Percentiles rank a stretch among this genome's conserved stretches.
These are phyloP conservation scores for Dorcoceras hygrometricum DNA, from an alignment of 257 asterid genomes.

Conservation along the genomic window DNA sequence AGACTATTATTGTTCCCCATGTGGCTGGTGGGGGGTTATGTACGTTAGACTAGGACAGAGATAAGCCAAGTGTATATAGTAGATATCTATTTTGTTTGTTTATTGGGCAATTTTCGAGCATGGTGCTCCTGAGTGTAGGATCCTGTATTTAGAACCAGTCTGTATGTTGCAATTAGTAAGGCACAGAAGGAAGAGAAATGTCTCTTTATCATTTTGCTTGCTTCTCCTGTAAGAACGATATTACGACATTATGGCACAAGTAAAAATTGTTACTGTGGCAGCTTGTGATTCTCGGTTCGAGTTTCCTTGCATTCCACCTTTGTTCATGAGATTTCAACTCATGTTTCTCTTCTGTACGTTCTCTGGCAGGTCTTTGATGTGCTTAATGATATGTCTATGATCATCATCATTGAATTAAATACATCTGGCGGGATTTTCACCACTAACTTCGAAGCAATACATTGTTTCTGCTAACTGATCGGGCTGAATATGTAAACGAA, in stretches of 20 bases:
- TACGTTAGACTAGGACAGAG: conserved; percentile 1
- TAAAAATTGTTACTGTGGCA: neutral
- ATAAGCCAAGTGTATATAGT: neutral
- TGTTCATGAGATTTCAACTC: neutral
- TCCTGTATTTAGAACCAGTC: neutral
- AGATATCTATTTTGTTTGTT: neutral
- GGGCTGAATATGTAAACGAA: too few relatives aligned
- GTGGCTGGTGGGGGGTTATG: neutral
- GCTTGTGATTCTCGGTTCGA: neutral
- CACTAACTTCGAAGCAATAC: neutral
- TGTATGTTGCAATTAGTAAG: neutral
- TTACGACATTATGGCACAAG: neutral
- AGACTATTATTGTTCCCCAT: neutral
- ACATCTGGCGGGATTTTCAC: neutral
- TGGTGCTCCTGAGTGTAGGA: neutral
- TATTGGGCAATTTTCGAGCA: neutral
- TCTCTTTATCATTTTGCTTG: neutral
- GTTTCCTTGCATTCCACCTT: neutral
- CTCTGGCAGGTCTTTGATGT: neutral
- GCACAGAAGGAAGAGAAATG: neutral
- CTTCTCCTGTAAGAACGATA: neutral
- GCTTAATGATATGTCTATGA: too few relatives aligned
- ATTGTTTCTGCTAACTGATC: neutral
- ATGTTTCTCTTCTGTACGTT: neutral
- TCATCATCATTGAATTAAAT: neutral